Base-by-base conservation (phyloP, 1,284 basidiomycete species). In the Exobasidium rhododendri region DNA sequence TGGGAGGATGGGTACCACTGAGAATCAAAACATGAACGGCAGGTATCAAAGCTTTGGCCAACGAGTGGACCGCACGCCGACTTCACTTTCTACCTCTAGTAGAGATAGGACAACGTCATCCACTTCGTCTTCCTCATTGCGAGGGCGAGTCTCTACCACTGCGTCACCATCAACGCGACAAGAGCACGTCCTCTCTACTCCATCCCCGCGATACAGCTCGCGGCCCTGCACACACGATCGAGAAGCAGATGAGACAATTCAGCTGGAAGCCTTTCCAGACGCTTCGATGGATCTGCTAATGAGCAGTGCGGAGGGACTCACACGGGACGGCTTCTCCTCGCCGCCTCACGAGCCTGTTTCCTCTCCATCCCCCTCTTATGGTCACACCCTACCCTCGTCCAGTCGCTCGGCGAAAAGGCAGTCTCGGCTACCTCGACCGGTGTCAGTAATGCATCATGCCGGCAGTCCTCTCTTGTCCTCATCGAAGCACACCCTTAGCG, bases 201-300 rank as follows among this genome's bases (percentile, higher is more conserved):
- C 7, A 10, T 40, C 35, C 17, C 17, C 35, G 10, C 7, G 10
- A 7, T 17, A 40, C 35, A 40, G 35, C 17, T 17, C 17, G 35
- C 35, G 35, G 10, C 35, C 7, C 35, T 17, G 7, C 7, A 17
- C 35, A 40, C 7, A 17, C 17, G 17, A 53, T 3, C 47, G 53
- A 14, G 58, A 45, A 4, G 63, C 62, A 20, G 71, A 74, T 44
- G 71, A 74, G 14, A 74, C 71, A 6, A 20, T 72, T 4, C 70
- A 74, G 53, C 61, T 74, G 1, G 59, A 35, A 5, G 63, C 61
- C 5, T 59, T 64, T 0, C 65, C 63, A 17, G 73, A 73, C 31
- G 71, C 24, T 22, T 47, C 31, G 5, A 59, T 43, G 30, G 49
- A 30, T 26, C 47, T 40, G 49, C 44, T 6, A 22, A 10, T 17